phyloP scores from a whole-genome alignment of 1,284 basidiomycete species.

The Puccinia hordei region DNA sequence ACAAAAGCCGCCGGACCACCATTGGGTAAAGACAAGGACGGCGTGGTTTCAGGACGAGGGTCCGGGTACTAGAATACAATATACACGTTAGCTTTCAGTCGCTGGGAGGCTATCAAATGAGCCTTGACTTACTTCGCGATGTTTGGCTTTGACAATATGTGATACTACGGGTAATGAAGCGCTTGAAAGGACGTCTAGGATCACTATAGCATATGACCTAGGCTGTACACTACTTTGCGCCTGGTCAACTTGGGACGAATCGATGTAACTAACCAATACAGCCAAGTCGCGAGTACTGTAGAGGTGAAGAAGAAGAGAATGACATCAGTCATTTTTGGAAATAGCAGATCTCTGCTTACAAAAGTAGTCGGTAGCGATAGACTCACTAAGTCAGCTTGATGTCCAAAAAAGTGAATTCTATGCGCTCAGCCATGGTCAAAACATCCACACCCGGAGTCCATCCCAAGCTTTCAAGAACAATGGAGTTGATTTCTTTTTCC shows the following conservation, averaged over 20 bases:
- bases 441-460: constrained; percentile 53
- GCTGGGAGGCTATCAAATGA: not conserved
- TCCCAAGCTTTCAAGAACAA: constrained; percentile 54
- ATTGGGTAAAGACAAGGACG: constrained; percentile 55
- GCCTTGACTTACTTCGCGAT: constrained; percentile 49
- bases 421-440: constrained; percentile 53
- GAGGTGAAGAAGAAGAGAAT: constrained; percentile 18
- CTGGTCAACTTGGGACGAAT: constrained; percentile 12
- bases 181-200: constrained; percentile 40
- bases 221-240: constrained; percentile 35
- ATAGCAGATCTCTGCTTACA: not conserved
- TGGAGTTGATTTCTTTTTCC: constrained; percentile 56
- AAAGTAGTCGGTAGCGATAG: not conserved
- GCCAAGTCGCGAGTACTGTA: constrained; percentile 45
- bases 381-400: constrained; percentile 45
- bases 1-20: constrained; percentile 57
- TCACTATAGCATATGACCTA: constrained; percentile 45
- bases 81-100: not conserved
- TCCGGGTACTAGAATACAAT: constrained; percentile 51
- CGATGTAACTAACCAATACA: constrained; percentile 40
- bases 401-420: constrained; percentile 43
- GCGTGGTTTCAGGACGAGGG: constrained; percentile 55
- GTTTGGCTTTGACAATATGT: constrained; percentile 32
- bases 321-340: constrained; percentile 52
- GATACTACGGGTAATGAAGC: constrained; percentile 33